Evolutionary conservation across 2,329 filamentous ascomycete species (phyloP).

Genomic region (Botryosphaeria dothidea): DNA sequence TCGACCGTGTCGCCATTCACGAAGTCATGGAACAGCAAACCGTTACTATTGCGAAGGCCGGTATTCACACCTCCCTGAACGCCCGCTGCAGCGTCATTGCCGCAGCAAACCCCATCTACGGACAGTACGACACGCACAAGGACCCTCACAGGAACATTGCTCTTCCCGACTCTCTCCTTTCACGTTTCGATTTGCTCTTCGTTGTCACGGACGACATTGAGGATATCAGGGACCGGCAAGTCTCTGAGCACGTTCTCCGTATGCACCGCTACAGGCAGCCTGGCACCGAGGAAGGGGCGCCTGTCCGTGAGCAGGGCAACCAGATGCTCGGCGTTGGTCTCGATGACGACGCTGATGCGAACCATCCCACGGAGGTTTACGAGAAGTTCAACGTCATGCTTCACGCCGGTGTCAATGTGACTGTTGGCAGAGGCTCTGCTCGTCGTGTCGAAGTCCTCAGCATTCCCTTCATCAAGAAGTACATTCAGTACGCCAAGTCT

Average conservation of each 20-base stretch:
- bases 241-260: conserved; percentile 94
- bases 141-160: conserved; percentile 99
- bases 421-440: conserved; percentile 69
- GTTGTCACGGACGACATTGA: conserved; percentile 98
- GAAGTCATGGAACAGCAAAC: conserved; percentile 99
- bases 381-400: conserved; percentile 97
- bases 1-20: conserved; percentile 97
- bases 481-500: conserved; percentile 96
- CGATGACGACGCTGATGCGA: conserved; percentile 73
- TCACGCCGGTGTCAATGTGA: conserved; percentile 83
- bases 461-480: conserved; percentile 99
- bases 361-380: conserved; percentile 81
- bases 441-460: conserved; percentile 85
- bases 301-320: conserved; percentile 81
- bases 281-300: conserved; percentile 90
- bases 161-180: conserved; percentile 90
- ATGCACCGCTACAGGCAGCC: conserved; percentile 96
- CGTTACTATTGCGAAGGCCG: conserved; percentile 97
- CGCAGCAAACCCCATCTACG: conserved; percentile 95
- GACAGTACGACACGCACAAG: conserved; percentile 97
- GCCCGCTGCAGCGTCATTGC: conserved; percentile 95
- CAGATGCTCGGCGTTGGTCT: conserved; percentile 87
- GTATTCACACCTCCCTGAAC: conserved; percentile 96
- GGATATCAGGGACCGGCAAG: conserved; percentile 82
- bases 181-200: conserved; percentile 97